Base-by-base conservation (phyloP, 2,329 filamentous ascomycete species). In the Cyclaneusma minus region DNA sequence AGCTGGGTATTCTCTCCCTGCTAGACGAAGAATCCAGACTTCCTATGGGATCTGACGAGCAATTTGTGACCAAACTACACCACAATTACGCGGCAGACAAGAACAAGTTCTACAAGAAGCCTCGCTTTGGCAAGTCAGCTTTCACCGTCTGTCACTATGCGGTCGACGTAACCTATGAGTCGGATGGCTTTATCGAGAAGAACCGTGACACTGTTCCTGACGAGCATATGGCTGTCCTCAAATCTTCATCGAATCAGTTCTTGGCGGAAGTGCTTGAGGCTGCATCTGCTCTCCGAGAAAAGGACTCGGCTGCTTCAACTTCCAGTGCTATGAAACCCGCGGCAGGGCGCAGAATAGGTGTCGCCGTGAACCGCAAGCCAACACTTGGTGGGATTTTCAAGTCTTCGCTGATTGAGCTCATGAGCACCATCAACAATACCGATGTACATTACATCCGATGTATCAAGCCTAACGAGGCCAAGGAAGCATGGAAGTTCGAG, bases 111-210 rank as follows among this genome's bases (percentile, higher is more conserved):
- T 98, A 91, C 68, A 95, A 94, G 63, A 98, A 95, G 58, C 89
- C 89, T 5, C 71, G 89, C 30, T 98, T 98, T 43, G 89, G 89
- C 40, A 95, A 95, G 55, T 93, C 85, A 9, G 68, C 89, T 2
- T 98, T 98, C 57, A 95, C 89, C 6, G 85, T 98, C 35, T 95
- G 87, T 53, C 91, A 98, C 56, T 98, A 98, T 55, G 89, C 89
- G 27, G 66, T 98, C 30, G 89, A 98, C 45, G 89, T 98, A 41
- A 95, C 87, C 11, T 98, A 98, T 50, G 89, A 98, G 54, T 95
- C 87, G 2, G 89, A 98, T 42, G 89, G 89, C 24, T 98, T 98
- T 56, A 94, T 98, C 44, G 91, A 98, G 53, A 98, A 98, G 68
- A 98, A 98, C 55, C 74, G 89, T 51, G 89, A 98, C 52, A 98